Percentiles rank a stretch among this genome's conserved stretches.
Conservation (phyloP, 1,139 yeast genomes). For the Blastobotrys illinoisensis region DNA sequence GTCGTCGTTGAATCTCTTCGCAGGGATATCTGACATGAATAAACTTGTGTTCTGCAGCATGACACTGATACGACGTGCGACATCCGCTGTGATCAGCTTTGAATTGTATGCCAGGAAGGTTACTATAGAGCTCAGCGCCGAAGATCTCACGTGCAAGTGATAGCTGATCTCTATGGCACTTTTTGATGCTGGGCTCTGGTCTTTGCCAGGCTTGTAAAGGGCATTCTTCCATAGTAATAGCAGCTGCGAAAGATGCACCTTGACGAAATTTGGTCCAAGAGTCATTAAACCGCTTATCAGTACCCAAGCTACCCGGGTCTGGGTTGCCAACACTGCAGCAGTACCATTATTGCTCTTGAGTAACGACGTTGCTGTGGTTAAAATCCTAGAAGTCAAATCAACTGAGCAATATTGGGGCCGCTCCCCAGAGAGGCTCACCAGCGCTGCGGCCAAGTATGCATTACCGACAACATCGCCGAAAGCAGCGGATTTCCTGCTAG, state of each 20-base stretch:
- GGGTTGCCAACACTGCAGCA: conserved; percentile 27
- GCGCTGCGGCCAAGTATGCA: conserved; percentile 26
- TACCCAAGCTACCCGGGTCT: conserved; percentile 53
- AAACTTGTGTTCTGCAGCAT: conserved; percentile 33
- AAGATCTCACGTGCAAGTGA: conserved; percentile 33
- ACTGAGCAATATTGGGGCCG: conserved; percentile 33
- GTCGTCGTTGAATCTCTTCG: conserved; percentile 26
- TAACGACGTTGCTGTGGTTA: conserved; percentile 32
- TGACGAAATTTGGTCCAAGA: conserved; percentile 57
- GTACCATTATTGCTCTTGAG: conserved; percentile 29
- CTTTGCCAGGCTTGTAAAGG: conserved; percentile 44
- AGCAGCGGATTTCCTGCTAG: conserved; percentile 5
- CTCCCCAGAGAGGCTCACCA: conserved; percentile 27
- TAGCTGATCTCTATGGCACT: conserved; percentile 31
- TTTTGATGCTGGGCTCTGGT: conserved; percentile 24
- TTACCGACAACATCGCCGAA: conserved; percentile 23
- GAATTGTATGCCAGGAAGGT: conserved; percentile 34
- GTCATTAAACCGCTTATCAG: conserved; percentile 72
- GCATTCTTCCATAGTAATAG: conserved; percentile 76
- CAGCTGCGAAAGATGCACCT: conserved; percentile 69
- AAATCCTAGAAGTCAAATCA: conserved; percentile 31
- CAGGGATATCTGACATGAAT: conserved; percentile 26
- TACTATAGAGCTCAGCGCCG: conserved; percentile 34
- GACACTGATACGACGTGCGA: conserved; percentile 33
- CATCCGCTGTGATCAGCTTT: conserved; percentile 36